Conservation (phyloP, 495 filamentous ascomycete genomes). For the Penicillium argentinense region DNA sequence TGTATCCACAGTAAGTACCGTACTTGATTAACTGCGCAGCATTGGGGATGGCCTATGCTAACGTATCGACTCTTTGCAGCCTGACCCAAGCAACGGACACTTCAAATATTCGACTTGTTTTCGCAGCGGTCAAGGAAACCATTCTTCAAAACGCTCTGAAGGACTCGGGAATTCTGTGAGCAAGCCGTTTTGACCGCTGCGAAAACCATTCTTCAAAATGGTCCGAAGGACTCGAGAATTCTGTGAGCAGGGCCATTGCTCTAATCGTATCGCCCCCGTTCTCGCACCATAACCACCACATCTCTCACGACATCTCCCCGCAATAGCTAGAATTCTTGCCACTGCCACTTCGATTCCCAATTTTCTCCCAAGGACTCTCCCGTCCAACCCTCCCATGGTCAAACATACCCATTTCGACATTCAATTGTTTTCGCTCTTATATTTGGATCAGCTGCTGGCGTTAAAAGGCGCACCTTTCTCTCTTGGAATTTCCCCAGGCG, state of each 20-base stretch:
- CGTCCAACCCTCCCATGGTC: slow-evolving; percentile 18
- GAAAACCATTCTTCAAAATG: slow-evolving; percentile 97
- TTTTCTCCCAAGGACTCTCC: slow-evolving; percentile 10
- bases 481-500: slow-evolving; percentile 32
- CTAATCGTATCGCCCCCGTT: not conserved
- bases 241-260: slow-evolving; percentile 49
- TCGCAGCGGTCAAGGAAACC: slow-evolving; percentile 97
- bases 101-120: slow-evolving; percentile 95
- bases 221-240: slow-evolving; percentile 96
- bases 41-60: not conserved
- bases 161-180: slow-evolving; percentile 90
- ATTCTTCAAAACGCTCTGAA: slow-evolving; percentile 97
- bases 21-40: not conserved
- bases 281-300: not conserved
- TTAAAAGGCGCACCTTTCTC: slow-evolving; percentile 28
- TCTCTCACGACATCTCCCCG: not conserved
- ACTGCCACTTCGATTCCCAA: slow-evolving; percentile 2
- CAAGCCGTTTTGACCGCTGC: too few relatives aligned
- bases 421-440: slow-evolving; percentile 16
- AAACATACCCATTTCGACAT: slow-evolving; percentile 13
- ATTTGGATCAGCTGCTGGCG: slow-evolving; percentile 39
- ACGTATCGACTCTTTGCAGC: slow-evolving; percentile 42
- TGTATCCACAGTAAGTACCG: slow-evolving; percentile 91
- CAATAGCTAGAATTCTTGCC: too few relatives aligned
- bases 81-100: slow-evolving; percentile 98